A percentile compares a stretch with the other conserved stretches of the same genome.
These are phyloP conservation scores for Echria macrotheca DNA, from an alignment of 495 filamentous ascomycete genomes.

Conservation along the genomic window DNA sequence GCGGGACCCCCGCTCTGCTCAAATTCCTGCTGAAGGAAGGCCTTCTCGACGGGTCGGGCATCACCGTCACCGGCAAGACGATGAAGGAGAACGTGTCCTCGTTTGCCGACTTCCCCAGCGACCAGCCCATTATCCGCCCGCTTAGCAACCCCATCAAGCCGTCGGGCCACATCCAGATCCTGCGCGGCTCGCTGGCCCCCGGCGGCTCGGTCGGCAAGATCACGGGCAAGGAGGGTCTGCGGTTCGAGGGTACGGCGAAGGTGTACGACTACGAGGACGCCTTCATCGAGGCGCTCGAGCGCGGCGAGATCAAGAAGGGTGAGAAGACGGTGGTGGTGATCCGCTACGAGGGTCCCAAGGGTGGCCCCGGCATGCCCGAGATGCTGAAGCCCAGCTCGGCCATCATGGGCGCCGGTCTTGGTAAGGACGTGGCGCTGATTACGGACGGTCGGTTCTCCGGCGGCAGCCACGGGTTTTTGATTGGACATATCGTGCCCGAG, in stretches of 20 bases:
- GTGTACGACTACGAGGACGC: slow-evolving; percentile 82
- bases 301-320: slow-evolving; percentile 83
- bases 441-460: slow-evolving; percentile 76
- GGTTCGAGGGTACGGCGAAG: slow-evolving; percentile 80
- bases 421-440: slow-evolving; percentile 74
- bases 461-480: slow-evolving; percentile 73
- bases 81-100: slow-evolving; percentile 84
- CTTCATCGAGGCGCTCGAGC: slow-evolving; percentile 72
- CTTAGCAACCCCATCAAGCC: slow-evolving; percentile 87
- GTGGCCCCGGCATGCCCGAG: slow-evolving; percentile 79
- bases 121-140: slow-evolving; percentile 89
- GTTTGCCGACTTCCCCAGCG: slow-evolving; percentile 67
- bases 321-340: slow-evolving; percentile 98
- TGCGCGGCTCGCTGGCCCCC: slow-evolving; percentile 84
- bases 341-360: slow-evolving; percentile 86
- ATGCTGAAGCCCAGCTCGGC: slow-evolving; percentile 80
- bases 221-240: slow-evolving; percentile 92
- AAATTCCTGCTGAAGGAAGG: slow-evolving; percentile 90
- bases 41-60: slow-evolving; percentile 76
- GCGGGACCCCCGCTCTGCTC: slow-evolving; percentile 84
- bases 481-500: slow-evolving; percentile 70
- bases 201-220: slow-evolving; percentile 96
- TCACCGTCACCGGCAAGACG: slow-evolving; percentile 94
- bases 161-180: slow-evolving; percentile 95
- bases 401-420: slow-evolving; percentile 82